Evolutionary conservation across 331 rosid genomes (phyloP), one percentile per base, ranked within the genome.

Genomic region (Spiraea crenata): DNA sequence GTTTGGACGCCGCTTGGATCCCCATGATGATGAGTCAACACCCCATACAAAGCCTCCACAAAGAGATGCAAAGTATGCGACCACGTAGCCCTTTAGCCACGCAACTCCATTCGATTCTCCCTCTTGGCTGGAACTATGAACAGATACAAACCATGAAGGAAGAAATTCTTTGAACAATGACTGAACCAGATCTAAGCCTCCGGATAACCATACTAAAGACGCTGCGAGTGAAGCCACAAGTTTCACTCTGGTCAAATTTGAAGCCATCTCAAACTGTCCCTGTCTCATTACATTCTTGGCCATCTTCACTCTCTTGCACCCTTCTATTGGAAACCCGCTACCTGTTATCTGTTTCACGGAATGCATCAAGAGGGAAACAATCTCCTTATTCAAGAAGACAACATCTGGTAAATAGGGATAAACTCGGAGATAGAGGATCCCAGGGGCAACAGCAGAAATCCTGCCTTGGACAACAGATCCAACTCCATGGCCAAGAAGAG

Each of bases 11-110:
- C 87, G 76, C 76, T 82, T 86, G 40, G 95, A 84, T 58, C 81
- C 85, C 7, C 83, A 66, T 35, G 91, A 86, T 63, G 88, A 80
- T 51, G 95, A 88, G 68, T 86, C 91, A 51, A 84, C 80, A 45
- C 91, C 95, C 95, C 89, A 88, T 58, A 76, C 88, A 54, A 88
- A 88, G 62, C 88, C 86, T 9, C 91, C 91, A 54, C 88, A 86
- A 15, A 82, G 85, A 0, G 82, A 75, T 20, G 95, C 85, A 70
- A 86, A 84, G 82, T 88, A 82, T 39, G 95, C 89, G 25, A 88
- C 88, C 49, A 82, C 89, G 70, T 80, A 84, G 38, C 95, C 95
- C 31, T 74, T 76, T 6, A 88, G 87, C 88, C 82, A 84, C 61
- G 85, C 79, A 74, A 77, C 81, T 86, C 67, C 86, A 84, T 63